Base-by-base conservation (phyloP, 805 yeast species). In the Kodamaea laetipori region DNA sequence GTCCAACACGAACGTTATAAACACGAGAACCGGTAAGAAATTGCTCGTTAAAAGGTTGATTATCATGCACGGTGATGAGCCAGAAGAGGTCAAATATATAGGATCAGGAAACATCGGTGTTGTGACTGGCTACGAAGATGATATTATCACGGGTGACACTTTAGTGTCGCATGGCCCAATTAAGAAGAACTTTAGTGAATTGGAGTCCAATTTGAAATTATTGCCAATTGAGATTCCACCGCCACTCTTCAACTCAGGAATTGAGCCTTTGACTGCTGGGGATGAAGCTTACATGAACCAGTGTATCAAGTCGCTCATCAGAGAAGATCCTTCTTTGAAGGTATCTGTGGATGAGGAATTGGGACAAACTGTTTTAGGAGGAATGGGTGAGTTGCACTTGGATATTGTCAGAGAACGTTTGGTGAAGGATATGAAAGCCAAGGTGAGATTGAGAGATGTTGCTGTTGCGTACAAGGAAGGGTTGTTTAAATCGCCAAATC, bases 361-460 rank as follows among this genome's bases (percentile, higher is more conserved):
- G 44, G 96, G 94, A 5, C 97, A 94, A 66, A 82, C 90, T 2
- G 77, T 90, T 19, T 64, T 94, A 23, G 82, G 96, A 13, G 99
- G 99, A 24, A 92, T 92, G 98, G 99, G 99, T 31, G 98, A 94
- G 58, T 72, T 94, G 37, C 99, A 94, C 66, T 72, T 94, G 39
- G 98, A 94, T 53, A 90, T 94, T 51, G 86, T 94, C 1, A 75
- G 74, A 37, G 94, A 88, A 54, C 73, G 97, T 43, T 73, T 90
- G 32, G 66, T 87, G n/a, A 78, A 77, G 33, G 96, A 89, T 45
- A 73, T 90, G 75, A 84, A 84, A 60, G 96, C 95, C 2, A 81
- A 83, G 44, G 85, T 87, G 1, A 82, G 82, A 24, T 74, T 89
- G 30, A 90, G 97, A 36, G 82, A 83, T 41, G 87, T 94, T 15